Base-by-base conservation (phyloP, 768 basidiomycete genomes). In the Russula abietina region DNA sequence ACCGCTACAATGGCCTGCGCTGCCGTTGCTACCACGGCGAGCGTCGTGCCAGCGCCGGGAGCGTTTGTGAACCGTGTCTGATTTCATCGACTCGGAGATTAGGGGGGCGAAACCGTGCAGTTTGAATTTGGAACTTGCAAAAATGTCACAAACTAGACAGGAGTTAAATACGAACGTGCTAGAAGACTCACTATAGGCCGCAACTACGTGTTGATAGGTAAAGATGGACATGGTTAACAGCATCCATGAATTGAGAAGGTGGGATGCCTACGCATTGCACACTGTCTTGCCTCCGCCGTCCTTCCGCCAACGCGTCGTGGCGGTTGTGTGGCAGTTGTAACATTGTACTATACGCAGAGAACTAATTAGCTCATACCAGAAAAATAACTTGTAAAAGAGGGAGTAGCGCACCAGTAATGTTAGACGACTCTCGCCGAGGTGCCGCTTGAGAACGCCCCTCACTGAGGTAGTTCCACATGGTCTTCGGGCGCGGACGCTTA, bases 81-180 rank as follows among this genome's bases (percentile, higher is more conserved):
- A 91, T 72, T 93, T 93, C 91, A 93, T 93, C 9, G 88, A 90
- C n/a, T n/a, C n/a, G n/a, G n/a, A n/a, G 64, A 92, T 90, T 2
- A 91, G 91, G 28, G 91, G 85, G 1, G 88, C 85, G 22, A 90
- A 86, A 19, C 91, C 91, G 72, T 93, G 89, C 2, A 93, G 77
- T 72, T 93, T 93, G 75, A 89, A 90, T n/a, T n/a, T n/a, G n/a
- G n/a, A n/a, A 70, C 81, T 83, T 57, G 28, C 43, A 60, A 38
- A 54, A 22, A 26, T 59, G 46, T 32, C 24, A 24, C 26, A 11
- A 14, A 56, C 68, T 55, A 67, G 62, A n/a, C n/a, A n/a, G 8
- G n/a, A n/a, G n/a, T n/a, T n/a, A n/a, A 46, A n/a, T n/a, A n/a
- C n/a, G n/a, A n/a, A n/a, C n/a, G n/a, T n/a, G n/a, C n/a, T n/a